Base-by-base conservation (phyloP, 1,284 basidiomycete genomes). In the Cystobasidiaceae sp. region DNA sequence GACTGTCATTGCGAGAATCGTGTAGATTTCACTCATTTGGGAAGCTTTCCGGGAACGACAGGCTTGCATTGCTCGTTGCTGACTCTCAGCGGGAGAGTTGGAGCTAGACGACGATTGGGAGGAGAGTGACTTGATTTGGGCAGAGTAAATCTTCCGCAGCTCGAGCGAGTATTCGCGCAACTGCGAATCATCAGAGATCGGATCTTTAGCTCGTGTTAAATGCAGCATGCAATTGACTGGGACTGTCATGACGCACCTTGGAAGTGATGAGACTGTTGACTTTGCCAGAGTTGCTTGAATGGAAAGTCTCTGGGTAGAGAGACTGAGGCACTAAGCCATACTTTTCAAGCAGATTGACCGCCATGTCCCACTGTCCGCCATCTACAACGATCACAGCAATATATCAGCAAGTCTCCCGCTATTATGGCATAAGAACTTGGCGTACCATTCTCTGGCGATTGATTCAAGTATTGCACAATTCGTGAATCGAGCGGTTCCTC, bases 91-190 rank as follows among this genome's bases (percentile, higher is more conserved):
- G 49, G 9, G 46, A 21, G 19, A 56, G 59, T 30, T 34, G 62
- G n/a, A n/a, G 45, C 45, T 41, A 50, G 17, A 13, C n/a, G 56
- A 39, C 45, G 46, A 41, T 65, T 63, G 52, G 41, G 51, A 39
- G 85, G 79, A 17, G 81, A 83, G 37, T 77, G 70, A 58, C 5
- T 49, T n/a, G 39, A 70, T 39, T 5, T 73, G 68, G 1, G 67
- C 48, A 6, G 55, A 69, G 52, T 83, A 78, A 39, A 90, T 80
- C n/a, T 78, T 77, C 41, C 93, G 87, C 27, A 97, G 84, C 69
- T 87, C 84, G 49, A 97, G 82, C 2, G 87, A 86, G 75, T 92
- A 88, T 77, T 97, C 92, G 69, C 94, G 85, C 48, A 97, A 84
- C 79, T 94, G 93, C 68, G 86, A 84, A 15, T n/a, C 27, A 21